phyloP scores from a whole-genome alignment of 305 asterid species.

The Fraxinus xanthoxyloides region DNA sequence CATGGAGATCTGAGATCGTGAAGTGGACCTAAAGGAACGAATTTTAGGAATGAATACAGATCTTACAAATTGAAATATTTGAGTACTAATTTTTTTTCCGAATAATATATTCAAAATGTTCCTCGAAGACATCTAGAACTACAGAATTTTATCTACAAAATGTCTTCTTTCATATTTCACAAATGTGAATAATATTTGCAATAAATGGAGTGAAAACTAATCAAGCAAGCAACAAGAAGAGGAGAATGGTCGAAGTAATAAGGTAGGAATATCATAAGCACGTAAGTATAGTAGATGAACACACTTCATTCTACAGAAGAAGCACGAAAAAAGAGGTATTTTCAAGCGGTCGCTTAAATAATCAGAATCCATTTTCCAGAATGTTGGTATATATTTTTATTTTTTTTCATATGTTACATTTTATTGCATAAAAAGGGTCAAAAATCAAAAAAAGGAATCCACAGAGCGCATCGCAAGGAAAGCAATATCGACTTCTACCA shows the following conservation, averaged over 20 bases:
- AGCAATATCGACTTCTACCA: slow-evolving; percentile 79
- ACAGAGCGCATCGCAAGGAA: slow-evolving; percentile 64
- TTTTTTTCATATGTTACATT: neutral
- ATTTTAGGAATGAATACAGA: no score
- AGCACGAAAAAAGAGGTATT: neutral
- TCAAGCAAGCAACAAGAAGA: neutral
- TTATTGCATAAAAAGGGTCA: slow-evolving; percentile 10
- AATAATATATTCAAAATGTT: no score
- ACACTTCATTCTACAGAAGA: neutral
- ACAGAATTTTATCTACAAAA: no score
- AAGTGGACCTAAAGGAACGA: no score
- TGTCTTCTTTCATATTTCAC: no score
- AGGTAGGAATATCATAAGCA: neutral
- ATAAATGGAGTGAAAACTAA: no score
- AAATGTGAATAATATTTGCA: no score
- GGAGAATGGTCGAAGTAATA: no score
- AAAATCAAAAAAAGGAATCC: slow-evolving; percentile 12
- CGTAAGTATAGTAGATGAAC: neutral
- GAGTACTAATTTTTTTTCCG: no score
- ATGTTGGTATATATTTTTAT: neutral
- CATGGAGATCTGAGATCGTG: no score
- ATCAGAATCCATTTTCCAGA: neutral
- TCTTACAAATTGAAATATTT: no score
- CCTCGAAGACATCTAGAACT: no score
- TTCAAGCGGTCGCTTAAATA: neutral